Conservation (phyloP, 257 asterid species). For the Anisodus tanguticus region DNA sequence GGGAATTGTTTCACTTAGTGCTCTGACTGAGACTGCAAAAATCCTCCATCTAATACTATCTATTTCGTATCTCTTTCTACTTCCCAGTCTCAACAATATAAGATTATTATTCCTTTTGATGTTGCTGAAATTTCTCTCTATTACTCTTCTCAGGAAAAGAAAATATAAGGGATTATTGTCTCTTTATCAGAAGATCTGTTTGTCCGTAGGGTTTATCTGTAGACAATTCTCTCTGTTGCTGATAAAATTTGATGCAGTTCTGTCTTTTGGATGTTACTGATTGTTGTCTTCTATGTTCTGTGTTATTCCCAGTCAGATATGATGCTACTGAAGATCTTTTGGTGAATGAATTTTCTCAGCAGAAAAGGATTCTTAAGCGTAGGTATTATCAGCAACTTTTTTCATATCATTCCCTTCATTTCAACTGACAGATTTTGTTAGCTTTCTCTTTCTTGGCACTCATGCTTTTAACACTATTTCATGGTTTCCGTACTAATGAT, state of each 20-base stretch:
- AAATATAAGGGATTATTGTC: background rate
- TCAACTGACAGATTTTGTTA: background rate
- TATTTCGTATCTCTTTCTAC: background rate
- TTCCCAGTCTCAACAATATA: background rate
- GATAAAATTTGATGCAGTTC: background rate
- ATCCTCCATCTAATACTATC: background rate
- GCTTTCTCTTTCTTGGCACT: constrained; percentile 10
- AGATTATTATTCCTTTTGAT: background rate
- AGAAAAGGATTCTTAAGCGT: constrained; percentile 74
- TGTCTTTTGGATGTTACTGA: constrained; percentile 9
- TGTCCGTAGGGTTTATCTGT: background rate
- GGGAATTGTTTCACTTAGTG: background rate
- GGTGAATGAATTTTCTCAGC: constrained; percentile 68
- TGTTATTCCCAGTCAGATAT: constrained; percentile 79
- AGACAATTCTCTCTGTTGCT: background rate
- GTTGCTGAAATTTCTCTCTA: background rate
- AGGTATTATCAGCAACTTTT: constrained; percentile 53
- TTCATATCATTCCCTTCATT: background rate
- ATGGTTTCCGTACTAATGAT: background rate
- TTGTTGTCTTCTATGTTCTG: constrained; percentile 38
- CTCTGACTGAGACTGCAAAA: background rate
- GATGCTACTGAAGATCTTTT: constrained; percentile 66
- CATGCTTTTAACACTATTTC: background rate
- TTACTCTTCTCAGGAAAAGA: background rate
- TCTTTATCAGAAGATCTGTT: background rate